Evolutionary conservation across 805 yeast species (phyloP).

Genomic region (Candida sanyiensis): DNA sequence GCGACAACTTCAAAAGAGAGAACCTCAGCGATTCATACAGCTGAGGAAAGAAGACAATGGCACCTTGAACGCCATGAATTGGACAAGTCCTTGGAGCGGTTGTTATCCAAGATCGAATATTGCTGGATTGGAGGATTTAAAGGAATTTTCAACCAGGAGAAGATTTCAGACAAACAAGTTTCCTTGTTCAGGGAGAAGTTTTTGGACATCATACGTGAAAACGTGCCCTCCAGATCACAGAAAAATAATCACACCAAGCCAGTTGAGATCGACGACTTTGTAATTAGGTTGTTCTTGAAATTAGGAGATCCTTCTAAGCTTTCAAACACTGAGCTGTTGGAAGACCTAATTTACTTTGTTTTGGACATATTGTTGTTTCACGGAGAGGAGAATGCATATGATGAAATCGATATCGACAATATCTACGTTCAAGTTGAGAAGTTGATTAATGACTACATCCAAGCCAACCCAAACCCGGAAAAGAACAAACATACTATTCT

Average conservation of each 20-base stretch:
- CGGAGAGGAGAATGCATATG: slow-evolving; percentile 61
- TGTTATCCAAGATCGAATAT: slow-evolving; percentile 54
- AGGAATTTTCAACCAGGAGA: slow-evolving; percentile 47
- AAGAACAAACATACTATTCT: slow-evolving; percentile 54
- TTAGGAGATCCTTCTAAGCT: slow-evolving; percentile 34
- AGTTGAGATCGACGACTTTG: slow-evolving; percentile 37
- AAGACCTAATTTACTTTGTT: slow-evolving; percentile 58
- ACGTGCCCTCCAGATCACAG: slow-evolving; percentile 44
- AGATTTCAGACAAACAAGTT: slow-evolving; percentile 25
- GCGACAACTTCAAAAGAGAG: slow-evolving; percentile 48
- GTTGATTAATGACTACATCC: slow-evolving; percentile 33
- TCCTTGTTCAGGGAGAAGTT: slow-evolving; percentile 33
- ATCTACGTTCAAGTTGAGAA: slow-evolving; percentile 48
- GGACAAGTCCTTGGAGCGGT: slow-evolving; percentile 47
- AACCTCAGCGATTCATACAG: slow-evolving; percentile 46
- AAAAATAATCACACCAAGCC: slow-evolving; percentile 28
- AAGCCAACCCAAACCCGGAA: slow-evolving; percentile 9
- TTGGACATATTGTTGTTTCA: slow-evolving; percentile 55
- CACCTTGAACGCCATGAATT: slow-evolving; percentile 64
- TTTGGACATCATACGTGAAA: slow-evolving; percentile 35
- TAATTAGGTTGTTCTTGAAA: slow-evolving; percentile 47
- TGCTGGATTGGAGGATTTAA: slow-evolving; percentile 76
- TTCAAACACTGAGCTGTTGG: slow-evolving; percentile 38
- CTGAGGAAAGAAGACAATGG: slow-evolving; percentile 65
- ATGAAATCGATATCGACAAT: slow-evolving; percentile 55